Percentiles rank a stretch among this genome's conserved stretches.
phyloP scores from a whole-genome alignment of 768 basidiomycete species.

The Exsudoporus frostii region DNA sequence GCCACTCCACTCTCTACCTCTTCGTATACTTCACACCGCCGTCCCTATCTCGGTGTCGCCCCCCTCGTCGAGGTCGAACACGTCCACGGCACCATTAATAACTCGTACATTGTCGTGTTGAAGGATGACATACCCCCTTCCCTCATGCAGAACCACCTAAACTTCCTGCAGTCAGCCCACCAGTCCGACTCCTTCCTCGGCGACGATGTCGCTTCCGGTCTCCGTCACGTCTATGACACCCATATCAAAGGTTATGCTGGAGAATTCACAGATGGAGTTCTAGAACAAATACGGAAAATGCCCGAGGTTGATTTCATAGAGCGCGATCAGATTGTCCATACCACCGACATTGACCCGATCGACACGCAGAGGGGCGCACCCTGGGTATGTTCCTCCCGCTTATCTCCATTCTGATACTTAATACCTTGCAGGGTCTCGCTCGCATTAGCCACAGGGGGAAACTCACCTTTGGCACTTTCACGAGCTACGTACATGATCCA shows the following conservation, averaged over 20 bases:
- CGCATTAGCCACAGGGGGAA: slow-evolving; percentile 84
- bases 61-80: slow-evolving; percentile 59
- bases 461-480: slow-evolving; percentile 80
- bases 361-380: slow-evolving; percentile 66
- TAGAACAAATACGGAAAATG: slow-evolving; percentile 74
- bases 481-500: slow-evolving; percentile 68
- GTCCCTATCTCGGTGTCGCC: slow-evolving; percentile 51
- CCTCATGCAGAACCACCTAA: slow-evolving; percentile 72
- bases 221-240: slow-evolving; percentile 75
- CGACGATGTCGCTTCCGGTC: slow-evolving; percentile 44
- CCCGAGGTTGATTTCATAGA: slow-evolving; percentile 94
- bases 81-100: slow-evolving; percentile 71
- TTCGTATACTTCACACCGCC: slow-evolving; percentile 32
- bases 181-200: slow-evolving; percentile 50
- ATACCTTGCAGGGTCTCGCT: slow-evolving; percentile 79
- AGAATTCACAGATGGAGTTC: slow-evolving; percentile 61
- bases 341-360: slow-evolving; percentile 34
- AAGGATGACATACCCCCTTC: slow-evolving; percentile 61
- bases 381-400: slow-evolving; percentile 57
- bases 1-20: slow-evolving; percentile 47
- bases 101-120: slow-evolving; percentile 94
- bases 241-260: slow-evolving; percentile 81
- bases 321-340: slow-evolving; percentile 88
- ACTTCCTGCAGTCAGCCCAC: slow-evolving; percentile 67
- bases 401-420: slow-evolving; percentile 10